Evolutionary conservation across 148 eudicot species (phyloP).

Genomic region (Chenopodium suecicum): DNA sequence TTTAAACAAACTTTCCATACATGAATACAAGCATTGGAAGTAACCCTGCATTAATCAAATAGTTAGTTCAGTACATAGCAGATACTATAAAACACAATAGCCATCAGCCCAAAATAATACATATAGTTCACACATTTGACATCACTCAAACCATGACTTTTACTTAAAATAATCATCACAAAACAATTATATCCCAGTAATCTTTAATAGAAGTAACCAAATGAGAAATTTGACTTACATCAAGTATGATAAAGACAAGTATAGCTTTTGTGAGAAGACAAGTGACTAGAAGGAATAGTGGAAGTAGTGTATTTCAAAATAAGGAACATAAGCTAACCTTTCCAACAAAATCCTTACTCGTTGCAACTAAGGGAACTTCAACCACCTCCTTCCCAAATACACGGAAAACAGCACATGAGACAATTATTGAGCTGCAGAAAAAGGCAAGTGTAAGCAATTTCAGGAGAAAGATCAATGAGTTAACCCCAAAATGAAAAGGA

Average conservation of each 20-base stretch:
- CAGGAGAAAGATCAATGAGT: neutral
- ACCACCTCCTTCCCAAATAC: slow-evolving; percentile 75
- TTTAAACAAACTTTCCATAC: slow-evolving; percentile 60
- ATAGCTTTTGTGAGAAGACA: too few relatives aligned
- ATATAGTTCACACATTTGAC: neutral
- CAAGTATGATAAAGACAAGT: too few relatives aligned
- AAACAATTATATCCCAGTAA: too few relatives aligned
- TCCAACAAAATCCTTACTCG: slow-evolving; percentile 55
- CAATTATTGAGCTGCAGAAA: slow-evolving; percentile 61
- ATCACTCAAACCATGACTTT: too few relatives aligned
- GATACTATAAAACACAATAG: neutral
- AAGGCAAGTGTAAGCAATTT: slow-evolving; percentile 1
- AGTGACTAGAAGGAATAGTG: neutral
- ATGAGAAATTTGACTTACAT: too few relatives aligned
- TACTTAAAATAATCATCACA: too few relatives aligned
- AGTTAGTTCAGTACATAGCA: neutral
- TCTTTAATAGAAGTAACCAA: too few relatives aligned
- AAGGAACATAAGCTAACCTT: slow-evolving; percentile 43
- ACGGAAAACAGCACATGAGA: slow-evolving; percentile 75
- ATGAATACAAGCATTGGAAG: slow-evolving; percentile 63
- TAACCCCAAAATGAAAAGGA: neutral
- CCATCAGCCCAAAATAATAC: neutral
- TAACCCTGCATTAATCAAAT: slow-evolving; percentile 51
- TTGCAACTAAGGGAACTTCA: slow-evolving; percentile 84
- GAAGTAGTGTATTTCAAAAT: neutral